phyloP scores from a whole-genome alignment of 1,284 basidiomycete species.

The Ceratobasidium sp. region DNA sequence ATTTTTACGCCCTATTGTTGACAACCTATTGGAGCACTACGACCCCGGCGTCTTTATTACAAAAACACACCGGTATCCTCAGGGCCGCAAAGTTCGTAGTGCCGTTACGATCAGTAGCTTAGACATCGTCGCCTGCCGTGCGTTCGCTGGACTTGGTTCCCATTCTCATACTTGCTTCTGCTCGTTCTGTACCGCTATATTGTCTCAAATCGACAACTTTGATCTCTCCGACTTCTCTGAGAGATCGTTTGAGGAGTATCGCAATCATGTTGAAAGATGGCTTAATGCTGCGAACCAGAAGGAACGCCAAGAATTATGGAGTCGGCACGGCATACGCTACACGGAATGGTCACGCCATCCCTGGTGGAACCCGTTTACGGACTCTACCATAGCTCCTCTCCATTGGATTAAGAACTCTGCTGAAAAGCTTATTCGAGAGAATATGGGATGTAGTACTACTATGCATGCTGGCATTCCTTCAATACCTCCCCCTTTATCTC shows the following conservation, averaged over 20 bases:
- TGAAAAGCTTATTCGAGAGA: conserved; percentile 12
- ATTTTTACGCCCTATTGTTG: conserved; percentile 55
- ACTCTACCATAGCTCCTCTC: neutral
- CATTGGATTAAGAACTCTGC: conserved; percentile 7
- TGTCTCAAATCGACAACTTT: neutral
- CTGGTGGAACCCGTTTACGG: neutral
- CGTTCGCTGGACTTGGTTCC: neutral
- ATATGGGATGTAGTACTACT: neutral
- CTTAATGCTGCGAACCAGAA: neutral
- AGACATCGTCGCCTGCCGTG: neutral
- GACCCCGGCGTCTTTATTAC: conserved; percentile 54
- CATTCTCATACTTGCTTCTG: conserved; percentile 2
- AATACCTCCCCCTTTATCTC: neutral
- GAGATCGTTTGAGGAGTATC: neutral
- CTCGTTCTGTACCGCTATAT: neutral
- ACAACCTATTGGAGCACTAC: conserved; percentile 56
- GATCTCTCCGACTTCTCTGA: neutral
- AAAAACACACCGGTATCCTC: conserved; percentile 14
- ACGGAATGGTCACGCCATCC: neutral
- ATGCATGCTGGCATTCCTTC: neutral
- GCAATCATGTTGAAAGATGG: neutral
- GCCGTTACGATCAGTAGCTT: neutral
- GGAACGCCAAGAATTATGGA: neutral
- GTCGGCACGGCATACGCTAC: neutral
- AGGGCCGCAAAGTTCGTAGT: conserved; percentile 3